Base-by-base conservation (phyloP, 2,329 filamentous ascomycete genomes). In the Cytospora schulzeri region DNA sequence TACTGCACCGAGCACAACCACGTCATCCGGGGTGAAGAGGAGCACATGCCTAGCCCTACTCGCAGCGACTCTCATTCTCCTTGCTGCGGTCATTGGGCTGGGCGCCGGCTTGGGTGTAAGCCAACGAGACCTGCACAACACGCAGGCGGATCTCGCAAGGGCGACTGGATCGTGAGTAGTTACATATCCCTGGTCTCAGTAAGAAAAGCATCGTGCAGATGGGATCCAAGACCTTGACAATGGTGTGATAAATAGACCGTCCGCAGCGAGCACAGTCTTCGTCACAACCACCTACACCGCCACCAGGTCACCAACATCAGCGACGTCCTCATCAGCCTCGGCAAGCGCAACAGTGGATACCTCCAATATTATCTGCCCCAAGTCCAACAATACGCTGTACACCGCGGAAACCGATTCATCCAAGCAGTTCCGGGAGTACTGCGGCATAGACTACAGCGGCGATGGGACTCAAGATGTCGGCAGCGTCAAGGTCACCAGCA, bases 401-500 rank as follows among this genome's bases (percentile, higher is more conserved):
- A 73, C 70, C 15, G 50, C 68, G 19, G 61, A 56, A 14, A 57
- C 53, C 53, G 65, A 64, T 19, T 63, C 57, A 41, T 63, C 57
- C 41, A 71, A 70, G 60, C 24, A 35, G 31, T 73, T 73, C 69
- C 59, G 45, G 19, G 68, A 69, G 24, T 63, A 70, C 55, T 74
- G 72, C 67, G 71, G 71, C 8, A 41, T 73, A 35, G 72, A 74
- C 68, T 74, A 69, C 58, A 59, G 65, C 50, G 67, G 69, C 60
- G 69, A 67, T 45, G 68, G 71, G 63, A 68, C 72, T 28, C 63
- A 53, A 45, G 76, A 78, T 64, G 70, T 79, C 45, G 73, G 68
- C 19, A 73, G 71, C 55, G 73, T 78, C 26, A 72, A 71, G 64
- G 79, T 77, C 1, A 70, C 73, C 57, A 79, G 69, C 63, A 75